phyloP scores from a whole-genome alignment of 441 rosid species.

The California macrophylla region DNA sequence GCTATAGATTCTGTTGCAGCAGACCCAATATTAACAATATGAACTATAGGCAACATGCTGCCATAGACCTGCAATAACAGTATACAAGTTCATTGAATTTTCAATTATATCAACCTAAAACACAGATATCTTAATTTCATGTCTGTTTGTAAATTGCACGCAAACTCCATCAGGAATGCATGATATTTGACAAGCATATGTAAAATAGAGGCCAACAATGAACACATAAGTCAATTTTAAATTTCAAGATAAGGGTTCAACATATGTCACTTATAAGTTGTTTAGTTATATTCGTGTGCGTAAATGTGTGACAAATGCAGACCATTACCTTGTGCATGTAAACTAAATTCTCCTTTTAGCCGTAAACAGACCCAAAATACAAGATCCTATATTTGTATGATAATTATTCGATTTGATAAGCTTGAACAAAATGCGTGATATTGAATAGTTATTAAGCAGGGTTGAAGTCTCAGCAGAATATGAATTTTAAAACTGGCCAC shows the following conservation, averaged over 20 bases:
- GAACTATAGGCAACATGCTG: conserved; percentile 22
- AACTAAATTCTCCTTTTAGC: no score
- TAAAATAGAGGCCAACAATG: not conserved
- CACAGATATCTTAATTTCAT: not conserved
- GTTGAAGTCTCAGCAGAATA: no score
- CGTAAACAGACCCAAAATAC: no score
- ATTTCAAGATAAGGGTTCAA: not conserved
- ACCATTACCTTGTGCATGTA: not conserved
- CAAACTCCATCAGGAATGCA: not conserved
- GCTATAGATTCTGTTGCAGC: conserved; percentile 16
- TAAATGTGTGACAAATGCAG: not conserved
- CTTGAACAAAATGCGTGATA: no score
- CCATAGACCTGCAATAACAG: conserved; percentile 19
- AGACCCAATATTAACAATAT: conserved; percentile 18
- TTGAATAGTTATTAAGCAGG: no score
- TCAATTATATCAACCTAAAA: not conserved
- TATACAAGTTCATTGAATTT: not conserved
- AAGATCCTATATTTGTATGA: no score
- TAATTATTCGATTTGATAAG: no score
- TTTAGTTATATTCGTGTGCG: not conserved
- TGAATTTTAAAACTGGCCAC: no score
- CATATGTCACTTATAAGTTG: not conserved
- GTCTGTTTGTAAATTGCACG: not conserved
- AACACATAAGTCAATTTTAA: no score
- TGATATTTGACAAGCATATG: not conserved